Evolutionary conservation across 2,329 filamentous ascomycete species (phyloP), one percentile per base, ranked within the genome.

Genomic region (Chrysosporium keratinophilum): DNA sequence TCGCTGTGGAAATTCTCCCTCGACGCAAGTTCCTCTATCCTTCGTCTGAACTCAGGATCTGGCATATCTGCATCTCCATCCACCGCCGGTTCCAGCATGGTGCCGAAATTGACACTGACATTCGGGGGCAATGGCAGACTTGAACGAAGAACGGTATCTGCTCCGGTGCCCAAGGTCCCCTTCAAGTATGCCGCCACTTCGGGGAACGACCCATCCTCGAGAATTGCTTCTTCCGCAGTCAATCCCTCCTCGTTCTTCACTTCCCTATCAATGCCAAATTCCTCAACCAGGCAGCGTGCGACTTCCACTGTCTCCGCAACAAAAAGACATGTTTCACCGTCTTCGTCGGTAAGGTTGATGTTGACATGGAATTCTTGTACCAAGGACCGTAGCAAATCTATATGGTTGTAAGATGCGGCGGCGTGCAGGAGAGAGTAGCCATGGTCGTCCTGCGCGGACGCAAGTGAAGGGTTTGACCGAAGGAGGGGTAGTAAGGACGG

Each of bases 341-440:
- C 93, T 68, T 95, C 88, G 66, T 98, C 93, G 60, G 79, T 80
- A 50, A 96, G 74, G 66, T 96, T 84, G 46, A 89, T 80, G 56
- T 90, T 76, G 20, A 91, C 90, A 11, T 82, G 72, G 70, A 90
- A 88, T 34, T 91, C 87, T 45, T 76, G 76, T 28, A 95, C 76
- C 5, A 98, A 78, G 0, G 81, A 71, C 40, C 86, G 84, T 14
- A 96, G 78, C 14, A 98, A 82, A 53, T 86, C 80, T 35, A 88
- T 73, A 66, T 97, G 90, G 66, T 85, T 86, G 77, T 97, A 98
- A 61, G 90, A 96, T 15, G 88, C 84, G 14, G 91, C 88, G 50
- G 93, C 93, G 70, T 98, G 93, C 47, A 97, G 75, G 23, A 97
- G 81, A 45, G 89, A 95, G 74, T 98, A 98, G 63, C 93, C 93